Evolutionary conservation across 192 early-diverging fungal genomes (phyloP), one percentile per base, ranked within the genome.

Genomic region (Backusella luteola): DNA sequence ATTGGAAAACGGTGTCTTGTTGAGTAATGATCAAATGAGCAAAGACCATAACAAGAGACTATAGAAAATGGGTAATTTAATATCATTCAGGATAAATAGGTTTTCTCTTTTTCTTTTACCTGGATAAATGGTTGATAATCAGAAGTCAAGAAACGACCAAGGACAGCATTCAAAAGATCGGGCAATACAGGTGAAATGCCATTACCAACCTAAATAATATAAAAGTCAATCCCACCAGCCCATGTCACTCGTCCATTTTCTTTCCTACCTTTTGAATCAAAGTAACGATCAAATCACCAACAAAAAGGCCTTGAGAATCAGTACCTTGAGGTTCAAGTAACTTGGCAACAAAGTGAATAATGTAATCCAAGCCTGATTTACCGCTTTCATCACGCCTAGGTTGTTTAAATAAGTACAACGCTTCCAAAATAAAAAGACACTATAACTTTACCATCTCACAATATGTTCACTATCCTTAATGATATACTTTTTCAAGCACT

Each of bases 261-360:
- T 75, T 12, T 32, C 75, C 76, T 82, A 87, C 88, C 81, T 95
- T 96, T 81, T 93, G 90, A 74, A 97, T 93, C 63, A 98, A 78
- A 75, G 94, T 96, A 21, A 87, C 89, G 38, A 95, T 91, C 44
- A 98, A 80, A 75, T 95, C 94, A n/a, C 96, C 96, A 29, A 98
- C 90, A 87, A 96, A 97, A 29, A 96, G 80, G 0, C 93, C 89
- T 0, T 92, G 90, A 0, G 93, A 94, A 80, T 99, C 96, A 34
- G 88, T 89, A 34, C 89, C 85, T 3, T 85, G 78, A 39, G 96
- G 95, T 32, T 89, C 86, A 78, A 98, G 76, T 35, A 98, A 80
- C 49, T 91, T 90, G 41, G 91, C 93, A 29, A 97, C 87, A 79
- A 96, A 91, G 23, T 92, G 88, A 21, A 99, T 87, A 32, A 95